A percentile compares a stretch with the other conserved stretches of the same genome.
phyloP scores from a whole-genome alignment of 2,329 filamentous ascomycete species.

The Thelonectria rubi region DNA sequence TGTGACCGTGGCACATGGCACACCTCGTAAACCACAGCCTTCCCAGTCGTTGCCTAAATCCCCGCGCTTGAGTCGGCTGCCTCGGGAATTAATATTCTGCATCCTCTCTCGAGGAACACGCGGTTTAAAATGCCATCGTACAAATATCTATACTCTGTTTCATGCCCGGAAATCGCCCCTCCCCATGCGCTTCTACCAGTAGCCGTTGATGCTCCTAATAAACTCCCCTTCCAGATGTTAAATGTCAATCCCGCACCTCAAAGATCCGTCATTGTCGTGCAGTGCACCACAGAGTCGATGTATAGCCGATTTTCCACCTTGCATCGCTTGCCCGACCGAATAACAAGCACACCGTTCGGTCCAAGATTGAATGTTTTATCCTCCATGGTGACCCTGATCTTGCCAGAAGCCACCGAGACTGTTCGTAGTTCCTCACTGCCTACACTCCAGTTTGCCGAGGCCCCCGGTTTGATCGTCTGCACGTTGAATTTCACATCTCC shows the following conservation, averaged over 20 bases:
- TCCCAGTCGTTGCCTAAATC: slow-evolving; percentile 7
- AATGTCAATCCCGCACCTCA: slow-evolving; percentile 16
- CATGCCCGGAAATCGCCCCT: too few species aligned
- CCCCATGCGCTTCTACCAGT: too few species aligned
- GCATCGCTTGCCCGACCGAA: slow-evolving; percentile 51
- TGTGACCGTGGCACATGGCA: slow-evolving; percentile 24
- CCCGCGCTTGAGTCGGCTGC: slow-evolving; percentile 8
- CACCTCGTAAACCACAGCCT: background rate
- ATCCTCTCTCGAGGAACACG: too few species aligned
- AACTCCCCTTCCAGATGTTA: background rate
- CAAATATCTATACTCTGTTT: too few species aligned
- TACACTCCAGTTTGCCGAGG: slow-evolving; percentile 43
- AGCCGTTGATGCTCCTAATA: background rate
- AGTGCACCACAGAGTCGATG: slow-evolving; percentile 54
- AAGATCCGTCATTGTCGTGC: slow-evolving; percentile 46
- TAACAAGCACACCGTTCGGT: slow-evolving; percentile 54
- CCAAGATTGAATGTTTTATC: slow-evolving; percentile 53
- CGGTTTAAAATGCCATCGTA: too few species aligned
- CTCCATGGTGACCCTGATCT: slow-evolving; percentile 51
- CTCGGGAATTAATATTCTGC: background rate
- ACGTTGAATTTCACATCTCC: slow-evolving; percentile 54
- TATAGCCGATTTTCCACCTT: slow-evolving; percentile 56
- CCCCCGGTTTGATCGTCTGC: slow-evolving; percentile 52
- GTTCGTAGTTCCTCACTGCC: slow-evolving; percentile 47
- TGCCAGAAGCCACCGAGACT: slow-evolving; percentile 53